Evolutionary conservation across 768 basidiomycete species (phyloP).

Genomic region (Coprinopsis strossmayeri): DNA sequence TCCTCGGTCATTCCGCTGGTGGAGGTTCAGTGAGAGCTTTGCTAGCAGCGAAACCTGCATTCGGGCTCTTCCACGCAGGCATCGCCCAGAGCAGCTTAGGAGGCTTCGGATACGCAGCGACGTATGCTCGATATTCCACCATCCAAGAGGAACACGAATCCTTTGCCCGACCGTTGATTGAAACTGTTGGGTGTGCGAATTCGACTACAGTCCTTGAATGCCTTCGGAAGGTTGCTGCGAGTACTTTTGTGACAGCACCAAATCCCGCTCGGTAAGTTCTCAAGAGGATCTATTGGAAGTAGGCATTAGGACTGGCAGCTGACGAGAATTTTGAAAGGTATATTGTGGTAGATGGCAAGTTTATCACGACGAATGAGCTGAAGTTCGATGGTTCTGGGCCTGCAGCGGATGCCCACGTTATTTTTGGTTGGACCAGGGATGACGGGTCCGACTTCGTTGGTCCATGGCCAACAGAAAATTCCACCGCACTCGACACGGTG

Average conservation of each 20-base stretch:
- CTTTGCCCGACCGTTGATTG: conserved; percentile 28
- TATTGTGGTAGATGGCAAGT: conserved; percentile 42
- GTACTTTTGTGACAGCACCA: conserved; percentile 29
- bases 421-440: conserved; percentile 46
- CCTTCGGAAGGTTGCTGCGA: conserved; percentile 26
- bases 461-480: conserved; percentile 16
- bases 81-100: conserved; percentile 35
- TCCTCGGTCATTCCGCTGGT: conserved; percentile 18
- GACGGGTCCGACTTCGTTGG: conserved; percentile 43
- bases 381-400: conserved; percentile 32
- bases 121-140: conserved; percentile 44
- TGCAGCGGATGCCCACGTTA: conserved; percentile 35
- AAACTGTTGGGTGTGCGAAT: conserved; percentile 33
- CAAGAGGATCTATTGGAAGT: no score
- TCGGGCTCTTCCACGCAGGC: conserved; percentile 9
- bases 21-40: conserved; percentile 8
- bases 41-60: conserved; percentile 3
- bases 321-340: conserved; percentile 18
- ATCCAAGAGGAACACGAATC: conserved; percentile 30
- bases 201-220: conserved; percentile 29
- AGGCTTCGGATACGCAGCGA: conserved; percentile 40
- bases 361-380: conserved; percentile 31
- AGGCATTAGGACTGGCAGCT: background rate
- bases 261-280: conserved; percentile 24
- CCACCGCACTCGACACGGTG: conserved; percentile 13